Base-by-base conservation (phyloP, 2,329 filamentous ascomycete species). In the Aspergillus sp. region DNA sequence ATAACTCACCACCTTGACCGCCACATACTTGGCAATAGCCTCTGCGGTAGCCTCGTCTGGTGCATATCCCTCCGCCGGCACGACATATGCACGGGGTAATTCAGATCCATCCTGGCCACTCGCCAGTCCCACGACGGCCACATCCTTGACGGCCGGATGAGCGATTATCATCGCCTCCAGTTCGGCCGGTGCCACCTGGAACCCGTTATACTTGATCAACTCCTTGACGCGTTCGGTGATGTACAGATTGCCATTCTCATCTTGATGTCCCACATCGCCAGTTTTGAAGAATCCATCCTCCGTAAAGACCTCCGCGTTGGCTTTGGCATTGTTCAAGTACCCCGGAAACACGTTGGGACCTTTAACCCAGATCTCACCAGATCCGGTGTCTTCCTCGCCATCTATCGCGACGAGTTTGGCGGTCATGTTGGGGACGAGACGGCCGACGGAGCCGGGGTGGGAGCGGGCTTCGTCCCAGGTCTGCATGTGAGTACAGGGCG, bases 311-410 rank as follows among this genome's bases (percentile, higher is more conserved):
- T 86, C 81, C 5, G 72, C 72, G 8, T 86, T 86, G 5, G 81
- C 78, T 47, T 83, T 77, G 0, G 80, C 76, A 43, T 85, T 83
- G 58, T 88, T 88, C 53, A 83, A 75, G 58, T 89, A 91, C 2
- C 85, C 87, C 43, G 76, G 70, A 68, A 90, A 90, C 19, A 91
- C 72, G 43, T 90, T 90, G 0, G 86, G 86, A 0, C 88, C 88
- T 48, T 81, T 82, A 46, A 91, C 71, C 76, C 86, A 87, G 1
- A 78, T 61, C 52, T 78, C 75, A 28, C 73, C 36, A 10, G 47
- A 37, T 5, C 7, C 6, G 2, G 3, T 12, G 10, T 27, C 33
- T 1, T 40, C 19, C 10, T 48, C 42, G 30, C 38, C 49, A 8
- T 48, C 43, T 1, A 48, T 40, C 3, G 41, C 27, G 5, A 40